These are phyloP conservation scores for Sarcocystis neurona DNA, from an alignment of 169 alveolate species.

Conservation along the genomic window DNA sequence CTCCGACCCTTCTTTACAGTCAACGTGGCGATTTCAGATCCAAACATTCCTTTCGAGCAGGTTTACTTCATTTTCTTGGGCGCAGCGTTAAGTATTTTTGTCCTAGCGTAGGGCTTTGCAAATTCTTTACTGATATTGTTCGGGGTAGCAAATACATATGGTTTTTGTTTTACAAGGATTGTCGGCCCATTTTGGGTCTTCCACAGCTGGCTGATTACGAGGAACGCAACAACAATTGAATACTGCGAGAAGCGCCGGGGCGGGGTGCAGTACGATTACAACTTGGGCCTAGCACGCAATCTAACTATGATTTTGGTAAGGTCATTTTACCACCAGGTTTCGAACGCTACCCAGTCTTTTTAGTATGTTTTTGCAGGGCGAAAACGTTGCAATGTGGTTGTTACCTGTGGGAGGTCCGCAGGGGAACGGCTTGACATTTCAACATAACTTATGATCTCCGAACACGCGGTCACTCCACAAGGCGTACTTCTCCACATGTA, in stretches of 20 bases:
- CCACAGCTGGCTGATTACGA: constrained; percentile 66
- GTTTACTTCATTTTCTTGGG: constrained; percentile 65
- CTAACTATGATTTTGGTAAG: constrained; percentile 65
- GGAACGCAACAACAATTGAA: constrained; percentile 71
- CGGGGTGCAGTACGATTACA: constrained; percentile 65
- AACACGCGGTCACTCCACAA: too few relatives aligned
- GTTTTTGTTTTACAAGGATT: constrained; percentile 53
- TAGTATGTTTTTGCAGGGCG: constrained; percentile 46
- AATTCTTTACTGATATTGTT: neutral
- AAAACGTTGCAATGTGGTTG: constrained; percentile 69
- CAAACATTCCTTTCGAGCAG: constrained; percentile 58
- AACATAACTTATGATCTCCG: neutral
- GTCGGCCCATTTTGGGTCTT: constrained; percentile 70
- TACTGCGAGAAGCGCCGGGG: constrained; percentile 73
- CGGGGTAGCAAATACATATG: constrained; percentile 45
- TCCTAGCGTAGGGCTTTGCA: constrained; percentile 38
- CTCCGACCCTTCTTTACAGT: constrained; percentile 30
- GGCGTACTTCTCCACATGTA: too few relatives aligned
- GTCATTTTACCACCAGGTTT: neutral
- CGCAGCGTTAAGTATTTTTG: constrained; percentile 56
- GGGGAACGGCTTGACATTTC: constrained; percentile 70
- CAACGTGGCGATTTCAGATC: constrained; percentile 53
- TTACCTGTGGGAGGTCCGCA: constrained; percentile 72
- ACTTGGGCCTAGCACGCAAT: constrained; percentile 68
- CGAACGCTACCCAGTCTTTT: neutral